phyloP scores from a whole-genome alignment of 441 rosid genomes.

The Corymbia citriodora region DNA sequence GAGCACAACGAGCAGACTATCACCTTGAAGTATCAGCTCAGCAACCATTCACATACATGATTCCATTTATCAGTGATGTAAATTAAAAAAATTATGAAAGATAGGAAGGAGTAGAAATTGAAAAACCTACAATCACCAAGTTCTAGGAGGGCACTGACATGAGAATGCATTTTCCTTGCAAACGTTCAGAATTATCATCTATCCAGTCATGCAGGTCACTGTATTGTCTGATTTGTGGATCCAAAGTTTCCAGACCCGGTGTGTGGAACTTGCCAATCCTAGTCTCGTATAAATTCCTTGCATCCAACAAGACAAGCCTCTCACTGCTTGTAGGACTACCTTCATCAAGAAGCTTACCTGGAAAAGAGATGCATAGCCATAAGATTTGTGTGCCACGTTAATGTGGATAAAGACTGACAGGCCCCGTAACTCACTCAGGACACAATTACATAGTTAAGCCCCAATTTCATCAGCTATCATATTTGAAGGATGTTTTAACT shows the following conservation, averaged over 20 bases:
- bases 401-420: neutral
- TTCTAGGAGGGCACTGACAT: conserved; percentile 41
- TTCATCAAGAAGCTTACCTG: conserved; percentile 28
- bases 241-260: conserved; percentile 65
- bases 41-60: neutral
- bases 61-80: neutral
- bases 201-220: conserved; percentile 90
- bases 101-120: neutral
- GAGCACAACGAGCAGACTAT: neutral
- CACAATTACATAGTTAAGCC: neutral
- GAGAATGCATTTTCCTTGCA: conserved; percentile 68
- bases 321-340: conserved; percentile 22
- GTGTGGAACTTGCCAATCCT: conserved; percentile 76
- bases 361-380: conserved; percentile 5
- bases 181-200: conserved; percentile 55
- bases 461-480: neutral
- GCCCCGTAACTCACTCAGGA: neutral
- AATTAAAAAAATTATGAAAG: neutral
- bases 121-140: neutral
- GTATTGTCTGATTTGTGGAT: conserved; percentile 83
- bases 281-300: conserved; percentile 86
- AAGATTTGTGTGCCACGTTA: neutral
- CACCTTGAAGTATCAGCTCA: neutral
- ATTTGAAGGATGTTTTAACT: neutral
- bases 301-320: conserved; percentile 71